A percentile compares a stretch with the other conserved stretches of the same genome.
These are phyloP conservation scores for Crotalaria pallida DNA, from an alignment of 306 rosid genomes.

Conservation along the genomic window DNA sequence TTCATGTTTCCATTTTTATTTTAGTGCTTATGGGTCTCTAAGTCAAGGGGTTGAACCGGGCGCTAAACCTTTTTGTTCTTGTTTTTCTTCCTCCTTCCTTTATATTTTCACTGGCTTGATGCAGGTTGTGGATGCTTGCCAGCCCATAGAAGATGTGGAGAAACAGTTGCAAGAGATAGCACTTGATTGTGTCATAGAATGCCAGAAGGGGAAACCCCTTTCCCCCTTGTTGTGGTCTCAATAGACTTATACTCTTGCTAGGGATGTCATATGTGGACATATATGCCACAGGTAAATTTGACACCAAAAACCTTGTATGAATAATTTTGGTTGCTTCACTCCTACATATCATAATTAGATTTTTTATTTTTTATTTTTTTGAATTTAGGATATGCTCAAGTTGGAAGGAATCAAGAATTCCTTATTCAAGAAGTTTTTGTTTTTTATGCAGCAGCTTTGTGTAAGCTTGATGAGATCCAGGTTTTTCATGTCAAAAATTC, in stretches of 20 bases:
- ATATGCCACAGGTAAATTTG: not conserved
- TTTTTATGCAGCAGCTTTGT: not conserved
- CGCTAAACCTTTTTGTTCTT: not conserved
- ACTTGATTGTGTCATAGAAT: constrained; percentile 40
- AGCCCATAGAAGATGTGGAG: constrained; percentile 67
- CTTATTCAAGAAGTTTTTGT: not conserved
- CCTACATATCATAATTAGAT: not conserved
- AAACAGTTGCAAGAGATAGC: constrained; percentile 59
- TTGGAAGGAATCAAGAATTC: not conserved
- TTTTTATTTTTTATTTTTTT: not conserved
- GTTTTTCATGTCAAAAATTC: not conserved
- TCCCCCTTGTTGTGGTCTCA: constrained; percentile 55
- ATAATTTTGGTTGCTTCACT: not conserved
- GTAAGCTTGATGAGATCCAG: not conserved
- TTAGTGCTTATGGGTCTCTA: not conserved
- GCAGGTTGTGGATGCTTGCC: constrained; percentile 78
- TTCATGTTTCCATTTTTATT: not conserved
- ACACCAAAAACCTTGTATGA: not conserved
- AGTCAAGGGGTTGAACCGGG: not conserved
- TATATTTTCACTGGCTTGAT: constrained; percentile 12
- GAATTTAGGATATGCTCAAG: not conserved
- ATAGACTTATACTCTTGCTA: constrained; percentile 13
- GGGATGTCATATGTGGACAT: not conserved
- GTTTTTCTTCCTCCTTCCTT: not conserved
- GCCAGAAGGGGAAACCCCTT: constrained; percentile 62